Conservation (phyloP, 768 basidiomycete genomes). For the Lentinula detonsa region DNA sequence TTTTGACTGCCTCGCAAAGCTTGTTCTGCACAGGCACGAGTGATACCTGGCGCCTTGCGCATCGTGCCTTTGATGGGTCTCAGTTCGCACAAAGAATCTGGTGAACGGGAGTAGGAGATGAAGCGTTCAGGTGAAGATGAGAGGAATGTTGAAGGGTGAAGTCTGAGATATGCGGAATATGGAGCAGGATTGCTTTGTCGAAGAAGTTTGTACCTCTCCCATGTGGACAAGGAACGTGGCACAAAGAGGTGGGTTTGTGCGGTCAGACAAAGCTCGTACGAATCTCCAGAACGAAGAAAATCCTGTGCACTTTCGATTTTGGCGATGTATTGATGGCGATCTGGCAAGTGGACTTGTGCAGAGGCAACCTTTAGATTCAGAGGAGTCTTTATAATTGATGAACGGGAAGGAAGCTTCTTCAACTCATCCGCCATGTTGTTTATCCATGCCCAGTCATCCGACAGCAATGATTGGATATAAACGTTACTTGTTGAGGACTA, state of each 20-base stretch:
- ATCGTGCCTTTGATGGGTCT: slow-evolving; percentile 95
- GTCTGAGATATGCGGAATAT: slow-evolving; percentile 74
- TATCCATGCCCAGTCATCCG: slow-evolving; percentile 60
- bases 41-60: slow-evolving; percentile 60
- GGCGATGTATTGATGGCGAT: slow-evolving; percentile 54
- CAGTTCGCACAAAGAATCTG: slow-evolving; percentile 64
- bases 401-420: slow-evolving; percentile 9
- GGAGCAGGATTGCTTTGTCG: slow-evolving; percentile 82
- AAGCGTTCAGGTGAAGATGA: slow-evolving; percentile 93
- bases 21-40: slow-evolving; percentile 60
- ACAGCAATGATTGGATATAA: slow-evolving; percentile 61
- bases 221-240: slow-evolving; percentile 45
- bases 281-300: slow-evolving; percentile 75
- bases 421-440: slow-evolving; percentile 31
- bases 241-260: slow-evolving; percentile 57
- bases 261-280: slow-evolving; percentile 91
- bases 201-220: slow-evolving; percentile 70
- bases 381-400: slow-evolving; percentile 1
- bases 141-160: slow-evolving; percentile 71
- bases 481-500: slow-evolving; percentile 46
- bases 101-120: slow-evolving; percentile 69
- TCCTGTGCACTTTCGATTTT: slow-evolving; percentile 70
- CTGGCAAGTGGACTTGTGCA: slow-evolving; percentile 39
- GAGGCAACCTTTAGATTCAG: background rate
- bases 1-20: slow-evolving; percentile 64